Base-by-base conservation (phyloP, 1,284 basidiomycete species). In the Irpex sp. region DNA sequence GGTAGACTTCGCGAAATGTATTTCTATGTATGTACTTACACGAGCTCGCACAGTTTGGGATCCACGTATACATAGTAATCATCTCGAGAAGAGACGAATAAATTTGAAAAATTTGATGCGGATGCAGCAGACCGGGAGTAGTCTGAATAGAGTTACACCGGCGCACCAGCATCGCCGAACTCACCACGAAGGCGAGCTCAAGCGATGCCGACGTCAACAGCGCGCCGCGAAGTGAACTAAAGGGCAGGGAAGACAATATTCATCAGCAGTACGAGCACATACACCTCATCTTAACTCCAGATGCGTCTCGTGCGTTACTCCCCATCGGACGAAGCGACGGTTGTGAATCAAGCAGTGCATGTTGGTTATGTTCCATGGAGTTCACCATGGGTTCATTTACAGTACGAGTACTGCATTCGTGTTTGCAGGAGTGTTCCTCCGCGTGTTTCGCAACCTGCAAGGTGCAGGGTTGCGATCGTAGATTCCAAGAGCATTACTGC, bases 111-210 rank as follows among this genome's bases (percentile, higher is more conserved):
- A 66, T 66, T 11, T 9, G 5, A 43, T 43, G 15, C 5, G 31
- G 26, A 59, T 39, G 61, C 68, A 68, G 68, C 68, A 68, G 69
- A 64, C 65, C 57, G 55, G 72, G 71, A 72, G 68, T 73, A 72
- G 71, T 71, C 71, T 71, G 71, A 72, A 70, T 72, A 69, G 71
- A 72, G 71, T 72, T 71, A 66, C 71, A 61, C 64, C 43, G 13
- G 21, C 26, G 15, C 39, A 31, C 57, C 33, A 17, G 46, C 59
- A 51, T 26, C 35, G 31, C 31, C 13, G 36, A 33, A n/a, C 26
- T 4, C 35, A 15, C 51, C 57, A 39, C 58, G 57, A 63, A 51
- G 53, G 58, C 8, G n/a, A 13, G 9, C 13, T 26, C 33, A 31
- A 21, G n/a, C 26, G 53, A 35, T 15, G 37, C 46, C 58, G 43